phyloP scores from a whole-genome alignment of 2,329 filamentous ascomycete species.

The Orbilia blumenaviensis region DNA sequence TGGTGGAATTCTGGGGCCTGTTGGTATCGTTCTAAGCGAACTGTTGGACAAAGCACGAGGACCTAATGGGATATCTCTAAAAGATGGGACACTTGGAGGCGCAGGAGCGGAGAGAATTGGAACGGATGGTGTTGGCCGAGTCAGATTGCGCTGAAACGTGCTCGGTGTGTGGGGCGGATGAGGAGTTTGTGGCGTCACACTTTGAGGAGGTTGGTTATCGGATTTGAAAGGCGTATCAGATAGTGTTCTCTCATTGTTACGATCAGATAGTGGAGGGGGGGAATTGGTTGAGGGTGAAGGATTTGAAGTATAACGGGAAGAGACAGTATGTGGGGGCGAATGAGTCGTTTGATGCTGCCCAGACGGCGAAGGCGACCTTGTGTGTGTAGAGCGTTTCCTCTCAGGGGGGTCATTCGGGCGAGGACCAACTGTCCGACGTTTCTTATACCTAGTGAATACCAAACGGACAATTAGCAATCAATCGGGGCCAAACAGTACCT shows the following conservation, averaged over 20 bases:
- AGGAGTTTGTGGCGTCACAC: conserved; percentile 41
- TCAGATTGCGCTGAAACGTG: conserved; percentile 50
- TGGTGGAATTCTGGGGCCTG: conserved; percentile 33
- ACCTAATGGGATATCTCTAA: conserved; percentile 45
- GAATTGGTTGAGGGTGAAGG: conserved; percentile 47
- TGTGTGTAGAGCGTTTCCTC: conserved; percentile 47
- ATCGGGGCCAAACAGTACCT: neutral
- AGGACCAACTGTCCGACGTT: conserved; percentile 40
- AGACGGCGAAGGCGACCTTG: conserved; percentile 36
- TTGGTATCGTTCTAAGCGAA: conserved; percentile 45
- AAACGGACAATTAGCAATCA: neutral
- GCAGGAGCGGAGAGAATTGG: conserved; percentile 44
- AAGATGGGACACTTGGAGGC: conserved; percentile 46
- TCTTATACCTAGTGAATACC: conserved; percentile 44
- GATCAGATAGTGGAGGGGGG: conserved; percentile 43
- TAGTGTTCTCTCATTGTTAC: conserved; percentile 33
- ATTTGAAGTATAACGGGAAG: conserved; percentile 46
- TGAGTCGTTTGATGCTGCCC: conserved; percentile 41
- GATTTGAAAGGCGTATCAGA: conserved; percentile 37
- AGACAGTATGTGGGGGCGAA: conserved; percentile 48
- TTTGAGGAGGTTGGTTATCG: conserved; percentile 26
- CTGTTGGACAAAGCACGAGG: conserved; percentile 42
- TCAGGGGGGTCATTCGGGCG: conserved; percentile 42
- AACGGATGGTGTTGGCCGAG: conserved; percentile 37
- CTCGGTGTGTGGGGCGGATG: conserved; percentile 46